Conservation (phyloP, 805 yeast species). For the Diddensiella transvaalensis region DNA sequence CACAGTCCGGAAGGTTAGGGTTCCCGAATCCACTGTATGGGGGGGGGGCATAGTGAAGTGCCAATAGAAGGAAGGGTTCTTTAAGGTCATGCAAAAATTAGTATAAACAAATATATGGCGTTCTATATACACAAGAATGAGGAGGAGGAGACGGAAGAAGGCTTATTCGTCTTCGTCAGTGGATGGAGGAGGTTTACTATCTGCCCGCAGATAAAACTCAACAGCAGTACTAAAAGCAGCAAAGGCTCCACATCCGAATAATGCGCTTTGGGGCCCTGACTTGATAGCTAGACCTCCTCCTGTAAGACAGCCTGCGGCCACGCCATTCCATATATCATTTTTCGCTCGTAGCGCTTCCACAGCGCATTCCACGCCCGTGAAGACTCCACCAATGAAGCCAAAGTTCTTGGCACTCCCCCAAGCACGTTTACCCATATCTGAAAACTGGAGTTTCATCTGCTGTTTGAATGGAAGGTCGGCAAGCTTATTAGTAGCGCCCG, state of each 20-base stretch:
- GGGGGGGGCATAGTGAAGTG: no score
- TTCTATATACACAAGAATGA: slow-evolving; percentile 4
- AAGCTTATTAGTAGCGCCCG: slow-evolving; percentile 50
- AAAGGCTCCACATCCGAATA: slow-evolving; percentile 94
- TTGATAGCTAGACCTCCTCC: slow-evolving; percentile 94
- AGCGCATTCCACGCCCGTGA: slow-evolving; percentile 88
- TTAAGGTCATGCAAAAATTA: background rate
- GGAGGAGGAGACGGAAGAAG: background rate
- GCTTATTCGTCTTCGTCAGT: slow-evolving; percentile 74
- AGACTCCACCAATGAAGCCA: slow-evolving; percentile 88
- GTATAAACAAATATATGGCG: background rate
- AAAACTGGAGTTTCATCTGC: slow-evolving; percentile 85
- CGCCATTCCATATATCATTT: slow-evolving; percentile 88
- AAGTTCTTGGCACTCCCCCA: slow-evolving; percentile 87
- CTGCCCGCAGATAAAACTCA: slow-evolving; percentile 82
- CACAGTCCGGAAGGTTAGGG: no score
- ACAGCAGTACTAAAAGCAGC: slow-evolving; percentile 78
- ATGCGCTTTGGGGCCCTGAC: slow-evolving; percentile 90
- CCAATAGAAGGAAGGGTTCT: background rate
- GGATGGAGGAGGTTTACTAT: slow-evolving; percentile 75
- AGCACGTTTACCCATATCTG: slow-evolving; percentile 90
- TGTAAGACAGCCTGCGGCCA: slow-evolving; percentile 90
- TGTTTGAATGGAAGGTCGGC: slow-evolving; percentile 86
- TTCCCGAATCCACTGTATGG: no score
- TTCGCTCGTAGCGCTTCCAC: slow-evolving; percentile 84